Percentiles rank a stretch among this genome's conserved stretches.
Conservation (phyloP, 768 basidiomycete species). For the Boletus speciosus region DNA sequence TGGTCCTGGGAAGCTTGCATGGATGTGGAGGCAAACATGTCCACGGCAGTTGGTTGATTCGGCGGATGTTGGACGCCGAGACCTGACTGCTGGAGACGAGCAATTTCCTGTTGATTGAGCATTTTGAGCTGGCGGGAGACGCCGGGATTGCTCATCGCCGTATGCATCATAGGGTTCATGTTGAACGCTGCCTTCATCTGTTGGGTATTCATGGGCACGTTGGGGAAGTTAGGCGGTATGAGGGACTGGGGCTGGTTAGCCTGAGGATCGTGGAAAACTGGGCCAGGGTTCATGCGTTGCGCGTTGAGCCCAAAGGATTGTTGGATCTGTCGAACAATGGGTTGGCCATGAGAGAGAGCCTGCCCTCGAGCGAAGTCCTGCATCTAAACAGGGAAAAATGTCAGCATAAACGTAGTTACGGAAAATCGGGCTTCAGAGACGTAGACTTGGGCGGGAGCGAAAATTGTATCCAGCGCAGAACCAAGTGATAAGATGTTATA, state of each 20-base stretch:
- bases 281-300: constrained; percentile 38
- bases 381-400: constrained; percentile 35
- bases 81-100: constrained; percentile 31
- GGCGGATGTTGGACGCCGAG: constrained; percentile 34
- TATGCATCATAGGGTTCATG: constrained; percentile 39
- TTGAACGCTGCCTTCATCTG: constrained; percentile 30
- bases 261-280: constrained; percentile 38
- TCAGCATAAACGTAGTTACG: constrained; percentile 22
- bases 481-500: constrained; percentile 13
- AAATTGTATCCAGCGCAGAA: not conserved
- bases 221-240: constrained; percentile 38
- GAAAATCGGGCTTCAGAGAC: constrained; percentile 2
- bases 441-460: constrained; percentile 4
- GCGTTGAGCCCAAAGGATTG: constrained; percentile 40
- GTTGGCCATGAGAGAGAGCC: constrained; percentile 38
- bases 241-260: constrained; percentile 26
- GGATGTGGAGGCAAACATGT: constrained; percentile 48
- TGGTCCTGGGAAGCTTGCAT: constrained; percentile 39
- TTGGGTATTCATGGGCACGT: constrained; percentile 36
- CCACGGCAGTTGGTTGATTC: constrained; percentile 38
- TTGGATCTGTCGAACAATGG: constrained; percentile 38
- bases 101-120: constrained; percentile 41
- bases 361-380: constrained; percentile 44
- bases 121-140: constrained; percentile 41
- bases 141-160: constrained; percentile 28